Conservation (phyloP, 495 filamentous ascomycete species). For the Neurospora tetraspora region DNA sequence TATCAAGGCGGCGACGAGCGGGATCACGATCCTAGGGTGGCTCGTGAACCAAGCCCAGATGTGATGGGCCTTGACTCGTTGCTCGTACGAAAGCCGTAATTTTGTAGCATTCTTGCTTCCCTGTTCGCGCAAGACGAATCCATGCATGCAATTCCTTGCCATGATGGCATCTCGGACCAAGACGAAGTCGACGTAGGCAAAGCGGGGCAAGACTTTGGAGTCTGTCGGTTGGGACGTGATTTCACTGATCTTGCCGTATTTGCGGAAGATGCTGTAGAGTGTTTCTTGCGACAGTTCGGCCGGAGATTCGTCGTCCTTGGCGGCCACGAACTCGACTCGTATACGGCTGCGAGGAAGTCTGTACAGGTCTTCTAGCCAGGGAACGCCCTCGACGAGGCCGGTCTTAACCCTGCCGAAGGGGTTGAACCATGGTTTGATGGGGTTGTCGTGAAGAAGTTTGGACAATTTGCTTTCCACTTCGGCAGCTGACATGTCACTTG, state of each 20-base stretch:
- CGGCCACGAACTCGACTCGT: constrained; percentile 75
- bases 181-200: constrained; percentile 67
- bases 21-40: constrained; percentile 84
- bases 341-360: constrained; percentile 66
- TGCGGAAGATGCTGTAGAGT: constrained; percentile 78
- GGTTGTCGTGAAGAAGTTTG: constrained; percentile 51
- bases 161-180: constrained; percentile 63
- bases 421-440: constrained; percentile 80
- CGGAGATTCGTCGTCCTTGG: constrained; percentile 39
- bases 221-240: constrained; percentile 70
- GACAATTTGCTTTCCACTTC: constrained; percentile 46
- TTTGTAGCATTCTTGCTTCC: constrained; percentile 66
- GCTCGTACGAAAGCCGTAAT: constrained; percentile 73
- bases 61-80: constrained; percentile 61
- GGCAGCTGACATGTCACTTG: constrained; percentile 36
- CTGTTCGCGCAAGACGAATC: constrained; percentile 57
- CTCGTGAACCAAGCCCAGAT: constrained; percentile 82
- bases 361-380: constrained; percentile 90
- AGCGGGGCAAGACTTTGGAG: constrained; percentile 73
- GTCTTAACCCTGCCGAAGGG: constrained; percentile 63
- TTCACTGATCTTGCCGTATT: constrained; percentile 78
- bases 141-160: constrained; percentile 90
- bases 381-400: constrained; percentile 66
- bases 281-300: constrained; percentile 76
- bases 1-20: constrained; percentile 64